phyloP scores from a whole-genome alignment of 495 filamentous ascomycete species.

The Penicillium tannophilum region DNA sequence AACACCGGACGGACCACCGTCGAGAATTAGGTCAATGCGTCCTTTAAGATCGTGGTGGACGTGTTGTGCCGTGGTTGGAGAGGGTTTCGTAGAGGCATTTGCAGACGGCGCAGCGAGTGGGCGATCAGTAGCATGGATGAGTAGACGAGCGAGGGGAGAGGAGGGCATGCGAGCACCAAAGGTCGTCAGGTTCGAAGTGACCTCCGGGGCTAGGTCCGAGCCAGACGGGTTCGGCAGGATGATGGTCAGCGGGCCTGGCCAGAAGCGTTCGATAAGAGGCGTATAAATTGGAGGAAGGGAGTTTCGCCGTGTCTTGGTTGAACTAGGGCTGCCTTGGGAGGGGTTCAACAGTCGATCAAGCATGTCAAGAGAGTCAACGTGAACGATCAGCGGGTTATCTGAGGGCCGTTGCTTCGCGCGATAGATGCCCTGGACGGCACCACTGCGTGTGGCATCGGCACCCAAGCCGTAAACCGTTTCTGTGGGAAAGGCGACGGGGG shows the following conservation, averaged over 20 bases:
- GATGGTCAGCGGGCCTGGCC: conserved; percentile 94
- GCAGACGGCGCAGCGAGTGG: conserved; percentile 94
- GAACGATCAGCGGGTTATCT: conserved; percentile 95
- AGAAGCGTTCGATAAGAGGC: conserved; percentile 79
- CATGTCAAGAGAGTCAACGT: conserved; percentile 81
- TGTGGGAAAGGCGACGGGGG: conserved; percentile 92
- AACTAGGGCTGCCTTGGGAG: conserved; percentile 17
- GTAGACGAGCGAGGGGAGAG: conserved; percentile 76
- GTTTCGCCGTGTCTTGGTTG: conserved; percentile 33
- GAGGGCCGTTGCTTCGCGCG: conserved; percentile 83
- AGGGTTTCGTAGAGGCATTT: conserved; percentile 90
- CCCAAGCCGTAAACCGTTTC: conserved; percentile 98
- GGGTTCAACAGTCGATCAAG: conserved; percentile 63
- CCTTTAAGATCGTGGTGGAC: conserved; percentile 83
- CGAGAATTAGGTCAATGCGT: conserved; percentile 85
- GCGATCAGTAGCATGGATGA: conserved; percentile 73
- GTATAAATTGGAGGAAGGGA: conserved; percentile 80
- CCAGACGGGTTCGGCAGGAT: conserved; percentile 74
- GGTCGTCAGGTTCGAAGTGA: conserved; percentile 78
- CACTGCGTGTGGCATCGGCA: conserved; percentile 84
- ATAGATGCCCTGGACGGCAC: conserved; percentile 90
- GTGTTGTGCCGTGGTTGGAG: conserved; percentile 85
- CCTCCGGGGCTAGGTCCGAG: conserved; percentile 77
- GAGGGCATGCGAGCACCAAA: conserved; percentile 92
- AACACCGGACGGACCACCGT: conserved; percentile 82